phyloP scores from a whole-genome alignment of 352 stramenopile genomes.

The Phytopythium sindhum region DNA sequence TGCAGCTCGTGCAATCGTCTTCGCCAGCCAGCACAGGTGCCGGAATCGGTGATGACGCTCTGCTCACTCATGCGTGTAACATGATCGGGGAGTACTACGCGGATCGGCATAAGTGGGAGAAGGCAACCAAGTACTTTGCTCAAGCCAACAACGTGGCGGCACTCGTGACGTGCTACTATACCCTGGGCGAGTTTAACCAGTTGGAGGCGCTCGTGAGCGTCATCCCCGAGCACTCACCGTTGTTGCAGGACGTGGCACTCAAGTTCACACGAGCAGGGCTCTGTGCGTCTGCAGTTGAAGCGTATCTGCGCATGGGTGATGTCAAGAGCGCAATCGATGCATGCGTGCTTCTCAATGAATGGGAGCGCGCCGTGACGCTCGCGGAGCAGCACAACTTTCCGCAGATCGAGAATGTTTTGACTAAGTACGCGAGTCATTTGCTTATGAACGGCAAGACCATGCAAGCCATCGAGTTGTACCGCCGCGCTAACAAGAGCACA shows the following conservation, averaged over 20 bases:
- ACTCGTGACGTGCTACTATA: constrained; percentile 89
- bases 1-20: constrained; percentile 71
- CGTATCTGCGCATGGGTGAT: constrained; percentile 88
- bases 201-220: constrained; percentile 83
- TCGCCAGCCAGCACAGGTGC: not conserved
- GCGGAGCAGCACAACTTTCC: constrained; percentile 91
- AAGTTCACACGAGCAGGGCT: constrained; percentile 89
- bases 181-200: constrained; percentile 84
- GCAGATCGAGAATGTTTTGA: constrained; percentile 92
- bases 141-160: constrained; percentile 75
- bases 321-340: constrained; percentile 92
- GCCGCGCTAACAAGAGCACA: constrained; percentile 89
- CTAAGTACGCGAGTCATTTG: constrained; percentile 87
- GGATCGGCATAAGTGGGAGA: constrained; percentile 90
- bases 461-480: constrained; percentile 91
- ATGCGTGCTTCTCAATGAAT: constrained; percentile 92
- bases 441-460: constrained; percentile 84
- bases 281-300: constrained; percentile 76
- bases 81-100: constrained; percentile 92
- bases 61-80: constrained; percentile 80
- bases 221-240: constrained; percentile 73
- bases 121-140: constrained; percentile 91
- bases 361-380: constrained; percentile 87
- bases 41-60: constrained; percentile 73
- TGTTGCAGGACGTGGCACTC: constrained; percentile 82